Conservation (phyloP, 345 rosid genomes). For the Streptanthus diversifolius region DNA sequence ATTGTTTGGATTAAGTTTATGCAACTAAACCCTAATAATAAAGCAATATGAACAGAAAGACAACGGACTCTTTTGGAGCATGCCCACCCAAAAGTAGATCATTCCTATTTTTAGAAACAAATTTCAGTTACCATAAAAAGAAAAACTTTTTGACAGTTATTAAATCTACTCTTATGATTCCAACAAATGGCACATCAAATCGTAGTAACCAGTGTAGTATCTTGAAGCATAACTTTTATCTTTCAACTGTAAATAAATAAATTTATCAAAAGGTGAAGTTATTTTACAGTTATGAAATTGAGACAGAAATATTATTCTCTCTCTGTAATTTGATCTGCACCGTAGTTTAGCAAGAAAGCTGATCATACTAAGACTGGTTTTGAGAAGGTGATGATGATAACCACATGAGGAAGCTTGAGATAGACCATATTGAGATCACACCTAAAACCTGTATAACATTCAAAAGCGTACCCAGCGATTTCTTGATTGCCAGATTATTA, state of each 20-base stretch:
- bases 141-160: background rate
- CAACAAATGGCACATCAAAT: too few species aligned
- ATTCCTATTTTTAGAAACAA: background rate
- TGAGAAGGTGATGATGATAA: constrained; percentile 48
- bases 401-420: constrained; percentile 88
- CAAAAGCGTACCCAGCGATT: constrained; percentile 72
- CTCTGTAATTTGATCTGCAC: background rate
- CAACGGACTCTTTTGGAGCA: background rate
- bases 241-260: background rate
- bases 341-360: constrained; percentile 1
- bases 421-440: constrained; percentile 90
- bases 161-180: background rate
- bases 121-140: background rate
- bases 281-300: background rate
- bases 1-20: background rate
- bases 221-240: background rate
- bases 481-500: constrained; percentile 84
- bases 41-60: background rate
- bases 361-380: constrained; percentile 20
- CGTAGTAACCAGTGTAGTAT: background rate
- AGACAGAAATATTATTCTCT: background rate
- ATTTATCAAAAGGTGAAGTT: background rate
- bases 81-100: background rate
- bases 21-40: background rate
- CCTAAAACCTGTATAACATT: constrained; percentile 90